A percentile compares a stretch with the other conserved stretches of the same genome.
Evolutionary conservation across 495 filamentous ascomycete genomes (phyloP).

Genomic region (Monascus purpureus): DNA sequence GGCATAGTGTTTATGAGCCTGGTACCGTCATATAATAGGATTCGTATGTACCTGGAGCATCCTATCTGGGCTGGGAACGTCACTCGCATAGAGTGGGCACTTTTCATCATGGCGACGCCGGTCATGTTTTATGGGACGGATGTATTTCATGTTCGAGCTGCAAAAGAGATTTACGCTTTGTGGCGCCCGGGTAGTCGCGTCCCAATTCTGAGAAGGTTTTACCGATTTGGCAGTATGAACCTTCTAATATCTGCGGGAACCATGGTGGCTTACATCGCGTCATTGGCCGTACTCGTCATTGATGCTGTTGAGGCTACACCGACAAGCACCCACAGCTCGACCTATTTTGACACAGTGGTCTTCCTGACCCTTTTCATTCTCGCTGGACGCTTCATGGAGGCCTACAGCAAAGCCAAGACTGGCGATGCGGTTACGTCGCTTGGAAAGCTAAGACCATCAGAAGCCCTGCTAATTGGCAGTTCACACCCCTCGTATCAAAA

Average conservation of each 20-base stretch:
- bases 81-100: constrained; percentile 63
- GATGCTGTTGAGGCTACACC: constrained; percentile 36
- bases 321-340: constrained; percentile 35
- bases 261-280: constrained; percentile 75
- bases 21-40: constrained; percentile 40
- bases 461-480: constrained; percentile 53
- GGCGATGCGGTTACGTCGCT: constrained; percentile 78
- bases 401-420: constrained; percentile 84
- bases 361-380: constrained; percentile 90
- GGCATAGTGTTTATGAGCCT: constrained; percentile 88
- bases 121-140: constrained; percentile 85
- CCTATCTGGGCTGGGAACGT: constrained; percentile 60
- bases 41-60: constrained; percentile 50
- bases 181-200: constrained; percentile 72
- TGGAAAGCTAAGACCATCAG: constrained; percentile 62
- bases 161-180: constrained; percentile 64
- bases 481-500: not conserved
- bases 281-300: constrained; percentile 62
- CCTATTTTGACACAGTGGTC: constrained; percentile 90
- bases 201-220: constrained; percentile 65
- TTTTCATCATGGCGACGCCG: constrained; percentile 78
- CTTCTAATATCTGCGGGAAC: constrained; percentile 84
- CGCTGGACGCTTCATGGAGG: constrained; percentile 66
- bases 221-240: constrained; percentile 95
- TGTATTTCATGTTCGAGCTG: constrained; percentile 64